These are phyloP conservation scores for Rehmannia glutinosa DNA, from an alignment of 257 asterid species.

Conservation along the genomic window DNA sequence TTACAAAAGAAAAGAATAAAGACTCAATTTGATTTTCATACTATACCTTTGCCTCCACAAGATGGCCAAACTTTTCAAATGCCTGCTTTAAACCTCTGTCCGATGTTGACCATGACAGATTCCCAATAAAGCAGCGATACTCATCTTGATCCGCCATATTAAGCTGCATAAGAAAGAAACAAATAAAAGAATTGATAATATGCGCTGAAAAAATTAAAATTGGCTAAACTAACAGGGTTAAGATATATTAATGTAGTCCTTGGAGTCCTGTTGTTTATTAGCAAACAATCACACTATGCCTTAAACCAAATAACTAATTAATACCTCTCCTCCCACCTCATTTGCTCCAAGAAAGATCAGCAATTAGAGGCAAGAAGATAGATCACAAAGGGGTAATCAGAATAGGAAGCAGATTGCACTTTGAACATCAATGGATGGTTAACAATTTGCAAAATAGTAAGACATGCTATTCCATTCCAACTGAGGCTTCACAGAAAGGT, in stretches of 20 bases:
- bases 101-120: conserved; percentile 52
- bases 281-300: neutral
- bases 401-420: too few species aligned
- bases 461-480: neutral
- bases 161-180: conserved; percentile 17
- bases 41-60: conserved; percentile 55
- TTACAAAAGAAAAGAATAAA: neutral
- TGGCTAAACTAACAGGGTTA: neutral
- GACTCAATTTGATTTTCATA: neutral
- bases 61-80: conserved; percentile 58
- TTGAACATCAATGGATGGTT: neutral
- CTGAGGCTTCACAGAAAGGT: neutral
- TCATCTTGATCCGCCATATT: conserved; percentile 49
- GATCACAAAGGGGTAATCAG: neutral
- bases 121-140: conserved; percentile 59
- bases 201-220: neutral
- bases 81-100: conserved; percentile 57
- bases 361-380: too few species aligned
- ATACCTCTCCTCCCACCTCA: neutral
- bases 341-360: conserved; percentile 1
- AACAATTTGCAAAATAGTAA: neutral
- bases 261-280: neutral
- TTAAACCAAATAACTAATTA: neutral
- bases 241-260: neutral
- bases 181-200: neutral